Conservation (phyloP, 2,329 filamentous ascomycete genomes). For the Xylariaceae sp. region DNA sequence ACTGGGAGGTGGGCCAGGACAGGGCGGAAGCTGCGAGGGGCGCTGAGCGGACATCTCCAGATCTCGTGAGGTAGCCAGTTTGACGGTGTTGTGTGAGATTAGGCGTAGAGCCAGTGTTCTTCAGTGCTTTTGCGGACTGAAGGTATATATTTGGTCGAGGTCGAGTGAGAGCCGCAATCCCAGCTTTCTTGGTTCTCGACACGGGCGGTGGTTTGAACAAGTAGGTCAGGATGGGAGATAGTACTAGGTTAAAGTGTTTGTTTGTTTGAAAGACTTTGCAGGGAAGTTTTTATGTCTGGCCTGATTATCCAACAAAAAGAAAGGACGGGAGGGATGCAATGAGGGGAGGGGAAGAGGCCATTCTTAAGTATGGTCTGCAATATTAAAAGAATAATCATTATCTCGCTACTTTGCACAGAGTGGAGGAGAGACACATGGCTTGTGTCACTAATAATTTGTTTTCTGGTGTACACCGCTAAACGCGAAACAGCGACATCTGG, state of each 20-base stretch:
- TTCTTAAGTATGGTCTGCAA: conserved; percentile 27
- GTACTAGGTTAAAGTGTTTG: no score
- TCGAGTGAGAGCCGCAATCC: no score
- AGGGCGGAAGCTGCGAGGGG: conserved; percentile 61
- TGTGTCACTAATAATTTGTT: conserved; percentile 22
- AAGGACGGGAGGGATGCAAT: conserved; percentile 8
- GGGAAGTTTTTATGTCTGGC: no score
- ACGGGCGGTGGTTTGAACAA: no score
- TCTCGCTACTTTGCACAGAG: conserved; percentile 16
- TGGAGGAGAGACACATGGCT: conserved; percentile 23
- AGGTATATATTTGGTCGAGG: no score
- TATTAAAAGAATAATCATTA: conserved; percentile 20
- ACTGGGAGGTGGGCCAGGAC: conserved; percentile 60
- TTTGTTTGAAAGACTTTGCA: no score
- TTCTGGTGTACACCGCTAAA: conserved; percentile 28
- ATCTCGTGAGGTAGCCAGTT: conserved; percentile 27
- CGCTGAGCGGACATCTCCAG: conserved; percentile 53
- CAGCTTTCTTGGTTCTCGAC: no score
- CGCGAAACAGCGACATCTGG: no score
- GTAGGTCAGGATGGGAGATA: no score
- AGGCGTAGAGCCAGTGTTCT: conserved; percentile 13
- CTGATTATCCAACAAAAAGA: conserved; percentile 22
- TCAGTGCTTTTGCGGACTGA: no score
- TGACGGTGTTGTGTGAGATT: conserved; percentile 20
- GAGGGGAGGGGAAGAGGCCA: conserved; percentile 22